These are phyloP conservation scores for Imleria badia DNA, from an alignment of 768 basidiomycete species.

Conservation along the genomic window DNA sequence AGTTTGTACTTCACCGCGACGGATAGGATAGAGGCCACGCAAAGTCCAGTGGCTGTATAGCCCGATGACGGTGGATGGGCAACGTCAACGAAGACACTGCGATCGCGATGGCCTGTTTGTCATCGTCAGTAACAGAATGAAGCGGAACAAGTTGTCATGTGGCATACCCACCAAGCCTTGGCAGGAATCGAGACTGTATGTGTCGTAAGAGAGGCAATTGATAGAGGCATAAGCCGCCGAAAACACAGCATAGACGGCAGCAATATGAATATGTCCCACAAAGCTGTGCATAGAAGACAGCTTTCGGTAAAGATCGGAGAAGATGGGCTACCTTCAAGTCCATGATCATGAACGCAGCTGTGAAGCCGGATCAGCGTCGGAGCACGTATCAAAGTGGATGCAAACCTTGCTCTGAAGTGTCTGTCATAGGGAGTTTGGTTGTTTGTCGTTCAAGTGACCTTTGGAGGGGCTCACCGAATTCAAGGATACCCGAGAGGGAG, in stretches of 20 bases:
- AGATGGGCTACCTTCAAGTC: not conserved
- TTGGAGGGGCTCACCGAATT: not conserved
- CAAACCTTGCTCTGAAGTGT: too few species aligned
- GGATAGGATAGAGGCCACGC: not conserved
- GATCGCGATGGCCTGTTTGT: not conserved
- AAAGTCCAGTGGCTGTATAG: not conserved
- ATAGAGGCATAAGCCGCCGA: not conserved
- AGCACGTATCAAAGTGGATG: too few species aligned
- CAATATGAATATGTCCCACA: not conserved
- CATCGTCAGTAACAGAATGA: not conserved
- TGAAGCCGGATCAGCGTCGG: not conserved
- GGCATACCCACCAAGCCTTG: not conserved
- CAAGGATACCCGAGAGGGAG: not conserved
- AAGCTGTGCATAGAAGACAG: not conserved
- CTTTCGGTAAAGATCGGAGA: not conserved
- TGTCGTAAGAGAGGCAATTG: not conserved
- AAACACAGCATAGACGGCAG: too few species aligned
- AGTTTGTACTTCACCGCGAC: not conserved
- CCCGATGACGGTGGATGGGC: not conserved
- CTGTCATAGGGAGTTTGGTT: too few species aligned
- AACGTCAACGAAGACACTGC: not conserved
- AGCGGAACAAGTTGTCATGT: not conserved
- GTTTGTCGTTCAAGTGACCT: not conserved
- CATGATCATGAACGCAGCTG: not conserved
- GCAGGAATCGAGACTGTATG: constrained; percentile 1